These are phyloP conservation scores for Ministeria vibrans DNA, from an alignment of 78 protist species.

Conservation along the genomic window DNA sequence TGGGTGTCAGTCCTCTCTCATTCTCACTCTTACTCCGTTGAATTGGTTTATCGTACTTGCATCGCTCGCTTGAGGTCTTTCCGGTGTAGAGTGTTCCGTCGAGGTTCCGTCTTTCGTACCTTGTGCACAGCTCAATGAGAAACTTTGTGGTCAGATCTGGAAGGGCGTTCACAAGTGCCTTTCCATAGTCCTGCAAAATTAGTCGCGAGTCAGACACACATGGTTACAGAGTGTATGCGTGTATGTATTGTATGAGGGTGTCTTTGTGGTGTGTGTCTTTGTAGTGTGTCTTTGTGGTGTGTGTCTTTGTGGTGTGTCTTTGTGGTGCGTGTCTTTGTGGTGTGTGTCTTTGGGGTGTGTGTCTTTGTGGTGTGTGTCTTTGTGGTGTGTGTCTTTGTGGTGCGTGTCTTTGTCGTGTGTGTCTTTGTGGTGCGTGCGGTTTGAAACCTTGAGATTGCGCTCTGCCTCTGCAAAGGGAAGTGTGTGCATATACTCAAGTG, in stretches of 20 bases:
- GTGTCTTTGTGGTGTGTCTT: not conserved
- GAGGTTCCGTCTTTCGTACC: conserved; percentile 40
- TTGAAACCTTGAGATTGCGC: too few relatives aligned
- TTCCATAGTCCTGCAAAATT: conserved; percentile 68
- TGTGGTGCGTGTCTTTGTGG: not conserved
- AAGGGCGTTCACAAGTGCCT: conserved; percentile 39
- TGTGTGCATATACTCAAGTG: conserved; percentile 57
- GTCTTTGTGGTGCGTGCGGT: not conserved
- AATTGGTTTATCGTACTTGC: too few relatives aligned
- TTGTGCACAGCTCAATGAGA: conserved; percentile 66
- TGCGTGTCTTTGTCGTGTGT: not conserved
- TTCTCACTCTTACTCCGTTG: too few relatives aligned
- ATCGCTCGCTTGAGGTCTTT: too few relatives aligned
- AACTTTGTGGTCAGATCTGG: conserved; percentile 65
- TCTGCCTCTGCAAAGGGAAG: conserved; percentile 39
- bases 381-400: not conserved
- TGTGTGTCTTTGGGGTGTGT: not conserved
- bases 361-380: not conserved
- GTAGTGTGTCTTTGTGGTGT: not conserved
- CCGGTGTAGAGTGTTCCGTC: too few relatives aligned
- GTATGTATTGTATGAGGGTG: not conserved
- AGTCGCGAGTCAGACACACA: conserved; percentile 23
- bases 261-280: not conserved
- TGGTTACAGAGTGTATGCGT: not conserved
- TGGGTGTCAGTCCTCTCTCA: not conserved